Evolutionary conservation across 176 grass and related monocot species (phyloP), one percentile per base, ranked within the genome.

Genomic region (Oropetium thomaeum): DNA sequence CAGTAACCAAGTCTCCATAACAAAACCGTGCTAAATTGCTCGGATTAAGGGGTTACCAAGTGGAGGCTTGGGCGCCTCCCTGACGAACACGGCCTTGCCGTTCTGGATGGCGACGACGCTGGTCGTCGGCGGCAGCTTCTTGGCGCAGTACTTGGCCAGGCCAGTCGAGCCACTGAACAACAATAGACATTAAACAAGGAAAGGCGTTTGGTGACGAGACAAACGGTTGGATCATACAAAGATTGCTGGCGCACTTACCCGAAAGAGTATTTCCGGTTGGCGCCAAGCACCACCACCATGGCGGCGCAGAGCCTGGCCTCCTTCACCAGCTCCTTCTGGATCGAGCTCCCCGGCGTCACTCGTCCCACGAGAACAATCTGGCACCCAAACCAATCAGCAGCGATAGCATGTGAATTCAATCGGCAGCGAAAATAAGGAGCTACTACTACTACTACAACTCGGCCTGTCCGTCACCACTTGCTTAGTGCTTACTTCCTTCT

Each of bases 121-220:
- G 78, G 87, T 90, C 34, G 84, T 90, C 79, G 76, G n/a, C 73
- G 96, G 96, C 9, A 99, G 87, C 59, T 96, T 93, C 91, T 84
- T 90, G 71, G 87, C 87, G 63, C 92, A 96, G 79, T 99, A 99
- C 85, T 92, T 96, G 9, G 96, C 89, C 13, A 99, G 73, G 79
- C 63, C 82, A 51, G 87, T 82, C 64, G 89, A 80, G 13, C 87
- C 84, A 52, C 96, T 99, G 89, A 43, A 39, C 48, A 35, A 40
- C 44, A 69, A n/a, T 28, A 49, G 79, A 33, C 19, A 49, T 26
- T 30, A 65, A 9, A 65, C 31, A 16, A 1, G 15, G 5, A 32
- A 23, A 26, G 55, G 55, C 30, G 26, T 28, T 30, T 76, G 47
- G 61, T 55, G 59, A 76, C 51, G 51, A 43, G 63, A 33, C 25